Base-by-base conservation (phyloP, 2,329 filamentous ascomycete genomes). In the Ophiostoma pallidulum region DNA sequence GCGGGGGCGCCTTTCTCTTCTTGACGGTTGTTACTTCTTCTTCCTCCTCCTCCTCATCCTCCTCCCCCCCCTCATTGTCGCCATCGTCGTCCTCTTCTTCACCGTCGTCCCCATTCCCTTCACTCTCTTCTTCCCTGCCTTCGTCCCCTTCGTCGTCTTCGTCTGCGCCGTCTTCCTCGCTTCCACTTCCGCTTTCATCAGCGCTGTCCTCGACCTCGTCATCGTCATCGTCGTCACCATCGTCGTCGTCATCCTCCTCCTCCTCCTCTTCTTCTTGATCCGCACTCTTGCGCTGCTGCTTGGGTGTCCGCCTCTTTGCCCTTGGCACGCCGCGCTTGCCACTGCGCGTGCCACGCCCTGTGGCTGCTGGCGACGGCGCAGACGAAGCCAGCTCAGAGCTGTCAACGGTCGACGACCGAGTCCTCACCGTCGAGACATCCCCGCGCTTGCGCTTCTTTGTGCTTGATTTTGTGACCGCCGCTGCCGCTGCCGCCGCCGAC, bases 351-450 rank as follows among this genome's bases (percentile, higher is more conserved):
- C 51, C 49, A 18, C 51, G 49, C 3, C 44, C 49, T 8, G 47
- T 38, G 4, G 47, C 40, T 1, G 51, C 48, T 2, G 54, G 51
- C 10, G 53, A 52, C 2, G 53, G 39, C 1, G 31, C 49, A 5
- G 53, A 51, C 3, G 54, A 52, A 9, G 43, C 41, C 26, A 48
- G 40, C 18, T 51, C 53, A 4, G 43, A 36, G 41, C 54, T 56
- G 18, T 54, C 53, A n/a, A 53, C 54, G 1, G 54, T 56, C 4
- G 53, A 53, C 14, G 54, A 56, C 20, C 56, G 47, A 22, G 50
- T 54, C 33, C 49, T 43, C 32, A 45, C 14, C 2, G 45, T 36
- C 8, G 41, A 46, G 13, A 47, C 32, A 10, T 52, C 53, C n/a
- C 51, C 51, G 14, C 54, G 54, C 39, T 56, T 56, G n/a, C 54